Evolutionary conservation across 768 basidiomycete genomes (phyloP).

Genomic region (Arthromyces matolae): DNA sequence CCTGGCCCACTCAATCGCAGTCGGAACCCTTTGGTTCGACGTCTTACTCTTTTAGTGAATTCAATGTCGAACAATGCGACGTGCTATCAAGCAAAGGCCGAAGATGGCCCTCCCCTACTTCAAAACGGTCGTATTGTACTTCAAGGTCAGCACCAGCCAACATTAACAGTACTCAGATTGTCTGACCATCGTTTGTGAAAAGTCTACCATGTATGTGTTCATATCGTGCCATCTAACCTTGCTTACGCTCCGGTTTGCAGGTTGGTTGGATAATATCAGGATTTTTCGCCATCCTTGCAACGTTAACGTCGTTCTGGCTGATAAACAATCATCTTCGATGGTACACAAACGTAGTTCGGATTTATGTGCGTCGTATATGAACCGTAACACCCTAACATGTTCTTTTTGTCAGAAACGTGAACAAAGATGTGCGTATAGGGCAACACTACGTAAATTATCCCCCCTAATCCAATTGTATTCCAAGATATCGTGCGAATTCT

Average conservation of each 20-base stretch:
- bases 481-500: constrained; percentile 70
- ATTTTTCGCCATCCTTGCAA: constrained; percentile 53
- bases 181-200: constrained; percentile 1
- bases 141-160: constrained; percentile 40
- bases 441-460: not conserved
- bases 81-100: constrained; percentile 40
- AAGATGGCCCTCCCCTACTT: constrained; percentile 51
- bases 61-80: constrained; percentile 17
- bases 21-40: too few relatives aligned
- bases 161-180: not conserved
- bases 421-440: constrained; percentile 51
- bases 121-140: constrained; percentile 59
- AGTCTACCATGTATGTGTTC: constrained; percentile 54
- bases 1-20: too few relatives aligned
- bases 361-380: too few relatives aligned
- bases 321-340: constrained; percentile 67
- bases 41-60: not conserved
- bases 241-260: constrained; percentile 25
- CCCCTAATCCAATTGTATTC: not conserved
- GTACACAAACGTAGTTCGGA: constrained; percentile 60
- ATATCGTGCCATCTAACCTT: not conserved
- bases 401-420: constrained; percentile 55
- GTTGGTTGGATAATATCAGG: constrained; percentile 70
- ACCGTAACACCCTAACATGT: not conserved
- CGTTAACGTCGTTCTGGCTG: constrained; percentile 65